Evolutionary conservation across 2,329 filamentous ascomycete species (phyloP).

Genomic region (Tolypocladium guangdongense): DNA sequence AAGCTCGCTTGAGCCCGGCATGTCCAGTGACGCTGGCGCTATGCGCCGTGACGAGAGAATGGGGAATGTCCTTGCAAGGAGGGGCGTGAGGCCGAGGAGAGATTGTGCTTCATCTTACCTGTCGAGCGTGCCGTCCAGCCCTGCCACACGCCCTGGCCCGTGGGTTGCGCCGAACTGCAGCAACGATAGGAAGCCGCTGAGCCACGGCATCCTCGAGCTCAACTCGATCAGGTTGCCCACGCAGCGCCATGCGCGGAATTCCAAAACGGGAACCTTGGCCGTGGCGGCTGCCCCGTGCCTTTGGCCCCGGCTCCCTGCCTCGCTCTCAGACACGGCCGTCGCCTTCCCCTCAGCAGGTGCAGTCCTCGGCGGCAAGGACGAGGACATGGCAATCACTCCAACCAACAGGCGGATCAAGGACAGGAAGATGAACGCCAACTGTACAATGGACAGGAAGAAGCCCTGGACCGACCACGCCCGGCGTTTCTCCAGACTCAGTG

Average conservation of each 20-base stretch:
- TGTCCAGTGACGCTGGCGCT: slow-evolving; percentile 33
- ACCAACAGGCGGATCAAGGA: slow-evolving; percentile 56
- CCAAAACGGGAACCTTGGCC: slow-evolving; percentile 53
- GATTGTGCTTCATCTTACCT: slow-evolving; percentile 55
- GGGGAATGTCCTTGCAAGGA: not conserved
- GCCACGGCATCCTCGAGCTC: slow-evolving; percentile 80
- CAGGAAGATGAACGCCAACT: slow-evolving; percentile 44
- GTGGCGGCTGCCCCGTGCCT: slow-evolving; percentile 6
- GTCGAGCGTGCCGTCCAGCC: slow-evolving; percentile 69
- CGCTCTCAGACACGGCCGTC: not conserved
- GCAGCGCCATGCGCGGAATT: slow-evolving; percentile 69
- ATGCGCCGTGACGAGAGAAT: slow-evolving; percentile 27
- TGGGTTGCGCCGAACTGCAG: slow-evolving; percentile 61
- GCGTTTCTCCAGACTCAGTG: slow-evolving; percentile 3
- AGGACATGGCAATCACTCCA: slow-evolving; percentile 53
- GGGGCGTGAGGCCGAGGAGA: slow-evolving; percentile 5
- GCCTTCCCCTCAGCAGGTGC: slow-evolving; percentile 4
- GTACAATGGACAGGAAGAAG: slow-evolving; percentile 46
- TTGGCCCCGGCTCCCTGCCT: not conserved
- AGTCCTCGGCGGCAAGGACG: slow-evolving; percentile 49
- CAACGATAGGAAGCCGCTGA: slow-evolving; percentile 64
- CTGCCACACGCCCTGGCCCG: slow-evolving; percentile 66
- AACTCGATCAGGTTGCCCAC: slow-evolving; percentile 63
- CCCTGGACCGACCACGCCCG: slow-evolving; percentile 29
- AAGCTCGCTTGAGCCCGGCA: slow-evolving; percentile 3